Conservation (phyloP, 768 basidiomycete species). For the Postia placenta region DNA sequence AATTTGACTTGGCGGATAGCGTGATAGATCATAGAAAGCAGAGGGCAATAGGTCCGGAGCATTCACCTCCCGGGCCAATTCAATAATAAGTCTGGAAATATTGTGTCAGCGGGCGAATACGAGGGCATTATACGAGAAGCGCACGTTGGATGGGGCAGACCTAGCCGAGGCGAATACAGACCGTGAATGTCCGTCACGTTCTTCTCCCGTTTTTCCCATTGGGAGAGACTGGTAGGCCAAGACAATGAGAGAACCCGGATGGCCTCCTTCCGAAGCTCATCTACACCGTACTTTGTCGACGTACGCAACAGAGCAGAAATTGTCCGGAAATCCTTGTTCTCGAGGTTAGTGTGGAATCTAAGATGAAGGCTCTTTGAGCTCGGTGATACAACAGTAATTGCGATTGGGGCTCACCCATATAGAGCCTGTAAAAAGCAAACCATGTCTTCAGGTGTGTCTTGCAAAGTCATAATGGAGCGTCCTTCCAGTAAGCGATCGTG, state of each 20-base stretch:
- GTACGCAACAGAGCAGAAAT: slow-evolving; percentile 55
- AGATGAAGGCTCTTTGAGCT: neutral
- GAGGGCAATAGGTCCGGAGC: slow-evolving; percentile 59
- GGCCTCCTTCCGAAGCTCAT: slow-evolving; percentile 50
- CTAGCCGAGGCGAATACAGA: slow-evolving; percentile 47
- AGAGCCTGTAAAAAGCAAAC: slow-evolving; percentile 54
- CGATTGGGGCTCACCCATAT: slow-evolving; percentile 37
- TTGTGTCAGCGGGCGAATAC: neutral
- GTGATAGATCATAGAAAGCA: slow-evolving; percentile 77
- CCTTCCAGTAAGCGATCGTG: slow-evolving; percentile 42
- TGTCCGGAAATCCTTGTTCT: slow-evolving; percentile 36
- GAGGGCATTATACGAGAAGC: slow-evolving; percentile 16
- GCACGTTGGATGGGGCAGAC: slow-evolving; percentile 65
- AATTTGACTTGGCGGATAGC: slow-evolving; percentile 56
- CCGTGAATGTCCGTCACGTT: slow-evolving; percentile 43
- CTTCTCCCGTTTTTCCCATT: slow-evolving; percentile 68
- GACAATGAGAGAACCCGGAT: slow-evolving; percentile 42
- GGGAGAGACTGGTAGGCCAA: slow-evolving; percentile 58
- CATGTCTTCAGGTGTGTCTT: slow-evolving; percentile 53
- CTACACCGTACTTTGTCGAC: slow-evolving; percentile 57
- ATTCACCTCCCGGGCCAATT: slow-evolving; percentile 52
- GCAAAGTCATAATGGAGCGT: slow-evolving; percentile 46
- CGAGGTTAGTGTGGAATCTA: slow-evolving; percentile 8
- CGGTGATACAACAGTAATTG: neutral
- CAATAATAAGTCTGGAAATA: slow-evolving; percentile 51